Evolutionary conservation across 345 rosid species (phyloP).

Genomic region (Linum tenue): DNA sequence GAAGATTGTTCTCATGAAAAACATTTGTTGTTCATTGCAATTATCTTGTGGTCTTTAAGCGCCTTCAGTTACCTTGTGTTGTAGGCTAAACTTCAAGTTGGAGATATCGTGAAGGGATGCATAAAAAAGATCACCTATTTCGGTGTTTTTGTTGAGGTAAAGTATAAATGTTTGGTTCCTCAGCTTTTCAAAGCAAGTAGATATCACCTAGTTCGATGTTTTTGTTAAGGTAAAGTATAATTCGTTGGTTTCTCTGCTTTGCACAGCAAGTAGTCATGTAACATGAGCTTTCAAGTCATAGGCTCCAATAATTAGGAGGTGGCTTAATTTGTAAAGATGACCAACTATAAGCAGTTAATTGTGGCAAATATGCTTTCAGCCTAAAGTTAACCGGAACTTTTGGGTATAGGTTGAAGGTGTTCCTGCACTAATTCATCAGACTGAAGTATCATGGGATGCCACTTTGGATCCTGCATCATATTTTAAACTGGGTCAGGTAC

Average conservation of each 20-base stretch:
- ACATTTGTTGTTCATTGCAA: conserved; percentile 6
- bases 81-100: conserved; percentile 79
- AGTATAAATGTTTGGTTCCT: neutral
- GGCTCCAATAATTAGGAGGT: neutral
- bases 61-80: conserved; percentile 14
- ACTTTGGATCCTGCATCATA: conserved; percentile 75
- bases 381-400: conserved; percentile 2
- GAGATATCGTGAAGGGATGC: conserved; percentile 83
- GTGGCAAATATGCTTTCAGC: neutral
- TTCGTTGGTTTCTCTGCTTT: neutral
- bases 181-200: neutral
- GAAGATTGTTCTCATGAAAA: neutral
- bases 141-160: conserved; percentile 90
- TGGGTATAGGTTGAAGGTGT: conserved; percentile 71
- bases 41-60: conserved; percentile 6
- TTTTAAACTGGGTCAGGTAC: conserved; percentile 87
- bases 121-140: conserved; percentile 83
- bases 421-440: conserved; percentile 82
- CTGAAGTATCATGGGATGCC: conserved; percentile 96
- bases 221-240: conserved; percentile 30
- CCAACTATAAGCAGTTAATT: no score
- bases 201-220: conserved; percentile 74
- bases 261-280: neutral
- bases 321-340: no score
- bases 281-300: neutral